Base-by-base conservation (phyloP, 106 monocot genomes). In the Iris macrosiphon region DNA sequence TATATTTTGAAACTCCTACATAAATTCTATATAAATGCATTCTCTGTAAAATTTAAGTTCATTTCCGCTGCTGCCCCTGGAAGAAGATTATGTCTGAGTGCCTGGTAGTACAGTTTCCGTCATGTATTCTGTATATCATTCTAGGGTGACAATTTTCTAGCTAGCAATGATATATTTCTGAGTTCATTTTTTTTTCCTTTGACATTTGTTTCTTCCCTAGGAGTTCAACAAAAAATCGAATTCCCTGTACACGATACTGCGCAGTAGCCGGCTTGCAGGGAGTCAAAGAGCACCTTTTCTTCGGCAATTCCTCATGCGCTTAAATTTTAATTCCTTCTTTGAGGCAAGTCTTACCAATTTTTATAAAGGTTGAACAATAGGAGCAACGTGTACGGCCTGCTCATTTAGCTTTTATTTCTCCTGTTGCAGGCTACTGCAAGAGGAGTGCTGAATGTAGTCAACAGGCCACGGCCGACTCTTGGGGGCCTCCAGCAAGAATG, bases 201-300 rank as follows among this genome's bases (percentile, higher is more conserved):
- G 34, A 55, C 20, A 6, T 35, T 14, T 19, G 18, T 34, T 55
- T 55, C 10, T 55, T 23, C 27, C 11, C 14, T 70, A 95, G 94
- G 94, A 95, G 63, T 95, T 95, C 68, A 85, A 82, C 67, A 95
- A 95, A 62, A 89, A 95, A 52, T 95, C 94, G 37, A 95, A 95
- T 69, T 95, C 94, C 41, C 68, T 95, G 15, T 95, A 95, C 43
- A 95, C 94, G 18, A 95, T 95, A 41, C 63, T 95, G 13, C 75
- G 89, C 1, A 95, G 89, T 40, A 95, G 84, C 45, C 78, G 89
- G 32, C 72, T 95, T 50, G 89, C 85, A 17, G 94, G 94, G 32
- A 95, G 79, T 64, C 88, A 95, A 50, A 71, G 94, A 56, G 94
- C 94, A 1, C 94, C 94, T 23, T 95, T 75, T 52, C 68, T 95